A percentile compares a stretch with the other conserved stretches of the same genome.
Conservation (phyloP, 2,329 filamentous ascomycete species). For the Phoma sp. region DNA sequence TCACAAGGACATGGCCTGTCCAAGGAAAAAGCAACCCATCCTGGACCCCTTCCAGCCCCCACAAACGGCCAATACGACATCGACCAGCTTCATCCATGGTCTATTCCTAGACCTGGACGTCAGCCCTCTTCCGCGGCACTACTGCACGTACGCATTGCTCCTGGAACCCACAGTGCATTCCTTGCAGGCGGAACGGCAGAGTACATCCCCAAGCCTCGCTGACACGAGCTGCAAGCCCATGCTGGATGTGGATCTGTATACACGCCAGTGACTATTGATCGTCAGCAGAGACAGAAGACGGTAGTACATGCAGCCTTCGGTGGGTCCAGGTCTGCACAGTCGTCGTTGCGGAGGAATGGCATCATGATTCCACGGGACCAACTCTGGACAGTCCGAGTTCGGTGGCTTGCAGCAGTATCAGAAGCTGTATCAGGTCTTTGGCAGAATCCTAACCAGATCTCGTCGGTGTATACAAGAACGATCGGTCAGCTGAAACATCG, state of each 20-base stretch:
- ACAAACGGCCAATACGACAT: conserved; percentile 5
- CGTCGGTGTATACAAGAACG: background rate
- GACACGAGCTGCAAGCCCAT: conserved; percentile 19
- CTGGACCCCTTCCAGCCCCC: conserved; percentile 10
- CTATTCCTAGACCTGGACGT: background rate
- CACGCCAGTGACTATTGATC: conserved; percentile 8
- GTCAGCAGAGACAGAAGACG: background rate
- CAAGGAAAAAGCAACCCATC: conserved; percentile 7
- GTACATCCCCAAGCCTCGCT: conserved; percentile 8
- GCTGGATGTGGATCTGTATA: conserved; percentile 10
- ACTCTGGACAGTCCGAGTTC: background rate
- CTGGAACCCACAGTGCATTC: background rate
- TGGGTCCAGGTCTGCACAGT: conserved; percentile 2
- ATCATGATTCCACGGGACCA: background rate
- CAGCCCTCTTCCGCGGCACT: background rate
- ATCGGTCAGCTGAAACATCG: conserved; percentile 2
- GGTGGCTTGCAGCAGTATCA: conserved; percentile 8
- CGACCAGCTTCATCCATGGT: conserved; percentile 12
- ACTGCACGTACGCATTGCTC: conserved; percentile 11
- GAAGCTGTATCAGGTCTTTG: background rate
- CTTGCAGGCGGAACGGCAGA: conserved; percentile 13
- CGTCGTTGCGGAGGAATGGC: background rate
- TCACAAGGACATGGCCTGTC: background rate
- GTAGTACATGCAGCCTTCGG: conserved; percentile 9
- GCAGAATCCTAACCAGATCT: conserved; percentile 6